Conservation (phyloP, 176 grass and related monocot species). For the Carex littledalei region DNA sequence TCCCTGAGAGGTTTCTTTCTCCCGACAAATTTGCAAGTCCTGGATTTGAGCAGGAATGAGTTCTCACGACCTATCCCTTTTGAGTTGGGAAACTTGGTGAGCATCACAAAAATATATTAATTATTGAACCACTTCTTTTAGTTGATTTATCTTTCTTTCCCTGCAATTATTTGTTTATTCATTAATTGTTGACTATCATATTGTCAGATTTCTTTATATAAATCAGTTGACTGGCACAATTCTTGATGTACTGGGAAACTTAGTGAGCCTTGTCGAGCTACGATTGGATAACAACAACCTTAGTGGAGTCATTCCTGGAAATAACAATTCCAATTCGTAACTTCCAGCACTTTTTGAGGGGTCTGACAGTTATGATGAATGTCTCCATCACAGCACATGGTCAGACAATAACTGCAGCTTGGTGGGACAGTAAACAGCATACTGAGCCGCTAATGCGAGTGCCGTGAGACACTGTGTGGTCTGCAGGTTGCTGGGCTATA, state of each 20-base stretch:
- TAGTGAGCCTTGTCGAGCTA: conserved; percentile 49
- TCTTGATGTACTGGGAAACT: conserved; percentile 54
- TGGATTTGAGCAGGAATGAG: conserved; percentile 60
- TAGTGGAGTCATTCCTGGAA: conserved; percentile 71
- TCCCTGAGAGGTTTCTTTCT: conserved; percentile 62
- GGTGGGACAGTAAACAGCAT: no score
- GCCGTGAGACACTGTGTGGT: no score
- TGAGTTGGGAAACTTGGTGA: conserved; percentile 48
- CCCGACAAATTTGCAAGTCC: conserved; percentile 41
- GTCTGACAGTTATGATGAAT: no score
- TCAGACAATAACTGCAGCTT: no score
- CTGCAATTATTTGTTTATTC: not conserved
- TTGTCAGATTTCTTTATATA: conserved; percentile 66
- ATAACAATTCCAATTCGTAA: conserved; percentile 56
- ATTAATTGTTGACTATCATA: conserved; percentile 4
- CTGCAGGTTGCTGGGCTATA: no score
- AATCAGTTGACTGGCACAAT: conserved; percentile 68
- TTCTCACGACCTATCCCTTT: conserved; percentile 50
- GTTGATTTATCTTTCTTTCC: not conserved
- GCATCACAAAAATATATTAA: conserved; percentile 66
- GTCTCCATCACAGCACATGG: no score
- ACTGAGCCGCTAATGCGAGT: no score
- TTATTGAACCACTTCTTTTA: conserved; percentile 8
- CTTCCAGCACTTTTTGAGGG: not conserved
- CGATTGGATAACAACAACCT: conserved; percentile 62